Evolutionary conservation across 495 filamentous ascomycete genomes (phyloP).

Genomic region (Lasiosphaeria miniovina): DNA sequence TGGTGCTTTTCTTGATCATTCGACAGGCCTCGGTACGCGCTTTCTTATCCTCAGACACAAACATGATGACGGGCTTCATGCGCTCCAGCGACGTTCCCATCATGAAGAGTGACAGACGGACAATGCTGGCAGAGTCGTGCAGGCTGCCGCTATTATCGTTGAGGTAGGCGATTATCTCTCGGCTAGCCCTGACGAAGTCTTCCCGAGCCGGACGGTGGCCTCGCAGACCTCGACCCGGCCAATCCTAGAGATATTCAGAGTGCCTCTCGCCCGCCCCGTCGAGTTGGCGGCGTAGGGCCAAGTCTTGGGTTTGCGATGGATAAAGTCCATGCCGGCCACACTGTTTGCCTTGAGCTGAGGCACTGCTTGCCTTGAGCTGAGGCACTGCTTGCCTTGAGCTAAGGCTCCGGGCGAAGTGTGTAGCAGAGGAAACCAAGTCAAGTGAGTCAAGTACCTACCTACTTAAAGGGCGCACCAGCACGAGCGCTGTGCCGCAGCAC

Average conservation of each 20-base stretch:
- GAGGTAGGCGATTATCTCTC: conserved; percentile 3
- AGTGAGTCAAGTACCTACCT: no score
- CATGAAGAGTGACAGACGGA: conserved; percentile 17
- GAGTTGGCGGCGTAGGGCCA: conserved; percentile 14
- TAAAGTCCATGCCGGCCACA: not conserved
- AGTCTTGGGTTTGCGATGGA: not conserved
- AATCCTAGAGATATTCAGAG: not conserved
- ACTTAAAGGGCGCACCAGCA: no score
- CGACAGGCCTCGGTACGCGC: conserved; percentile 8
- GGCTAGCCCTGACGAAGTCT: not conserved
- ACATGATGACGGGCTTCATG: conserved; percentile 15
- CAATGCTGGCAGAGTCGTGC: not conserved
- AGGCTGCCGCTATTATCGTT: conserved; percentile 7
- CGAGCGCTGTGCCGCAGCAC: no score
- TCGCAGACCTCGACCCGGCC: conserved; percentile 6
- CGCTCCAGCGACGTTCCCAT: conserved; percentile 8
- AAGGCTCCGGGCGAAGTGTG: no score
- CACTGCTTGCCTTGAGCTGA: not conserved
- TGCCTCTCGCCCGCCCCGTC: conserved; percentile 5
- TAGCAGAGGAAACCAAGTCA: no score
- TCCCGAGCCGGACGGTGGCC: conserved; percentile 10
- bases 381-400: no score
- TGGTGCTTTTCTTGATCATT: conserved; percentile 13
- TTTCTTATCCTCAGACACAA: conserved; percentile 9
- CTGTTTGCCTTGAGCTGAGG: not conserved